Conservation (phyloP, 805 yeast species). For the Hagleromyces aurorensis region DNA sequence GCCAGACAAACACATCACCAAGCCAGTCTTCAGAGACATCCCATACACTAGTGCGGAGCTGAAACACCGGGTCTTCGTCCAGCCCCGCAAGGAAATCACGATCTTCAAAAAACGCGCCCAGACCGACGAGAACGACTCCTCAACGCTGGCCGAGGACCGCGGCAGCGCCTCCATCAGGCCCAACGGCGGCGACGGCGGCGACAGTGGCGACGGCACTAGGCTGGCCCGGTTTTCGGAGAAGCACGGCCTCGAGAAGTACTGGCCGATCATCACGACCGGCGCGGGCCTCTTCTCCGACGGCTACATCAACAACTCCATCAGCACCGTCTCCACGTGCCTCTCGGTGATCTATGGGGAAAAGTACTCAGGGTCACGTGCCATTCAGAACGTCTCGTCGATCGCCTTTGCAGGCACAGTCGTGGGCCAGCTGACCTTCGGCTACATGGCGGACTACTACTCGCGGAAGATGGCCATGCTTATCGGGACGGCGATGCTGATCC, state of each 20-base stretch:
- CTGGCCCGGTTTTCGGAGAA: conserved; percentile 8
- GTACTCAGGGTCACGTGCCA: conserved; percentile 58
- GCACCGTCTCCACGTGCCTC: conserved; percentile 69
- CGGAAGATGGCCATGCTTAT: conserved; percentile 78
- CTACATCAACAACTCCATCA: conserved; percentile 77
- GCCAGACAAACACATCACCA: conserved; percentile 15
- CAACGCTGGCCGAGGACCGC: conserved; percentile 19
- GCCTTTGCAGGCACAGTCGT: conserved; percentile 89
- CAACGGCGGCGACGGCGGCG: too few relatives aligned
- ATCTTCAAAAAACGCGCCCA: conserved; percentile 23
- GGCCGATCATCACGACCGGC: conserved; percentile 79
- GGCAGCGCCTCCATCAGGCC: too few relatives aligned
- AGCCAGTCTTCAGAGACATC: conserved; percentile 38
- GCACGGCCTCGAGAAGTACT: conserved; percentile 28
- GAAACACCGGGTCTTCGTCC: conserved; percentile 36
- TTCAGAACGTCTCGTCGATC: conserved; percentile 74
- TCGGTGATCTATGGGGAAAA: conserved; percentile 54
- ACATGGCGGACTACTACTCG: conserved; percentile 68
- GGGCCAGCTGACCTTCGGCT: conserved; percentile 79
- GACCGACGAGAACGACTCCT: conserved; percentile 23
- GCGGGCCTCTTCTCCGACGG: conserved; percentile 94
- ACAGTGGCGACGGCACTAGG: too few relatives aligned
- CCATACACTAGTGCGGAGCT: conserved; percentile 37
- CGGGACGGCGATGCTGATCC: conserved; percentile 65
- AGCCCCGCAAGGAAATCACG: conserved; percentile 38